These are phyloP conservation scores for Cryptosporidium xiaoi DNA, from an alignment of 169 alveolate species.

Conservation along the genomic window DNA sequence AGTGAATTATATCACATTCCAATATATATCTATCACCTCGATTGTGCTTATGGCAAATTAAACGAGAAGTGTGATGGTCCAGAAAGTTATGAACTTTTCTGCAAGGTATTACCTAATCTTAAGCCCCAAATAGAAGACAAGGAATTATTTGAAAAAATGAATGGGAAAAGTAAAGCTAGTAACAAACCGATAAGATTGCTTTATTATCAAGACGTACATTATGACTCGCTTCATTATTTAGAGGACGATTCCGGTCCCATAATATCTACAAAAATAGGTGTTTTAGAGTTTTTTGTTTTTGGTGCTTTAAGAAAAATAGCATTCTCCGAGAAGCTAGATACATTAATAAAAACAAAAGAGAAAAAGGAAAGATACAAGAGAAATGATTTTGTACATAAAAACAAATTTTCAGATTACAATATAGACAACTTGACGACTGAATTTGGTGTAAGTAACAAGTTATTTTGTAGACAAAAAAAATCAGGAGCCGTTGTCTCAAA, in stretches of 20 bases:
- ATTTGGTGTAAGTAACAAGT: no score
- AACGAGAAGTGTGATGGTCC: neutral
- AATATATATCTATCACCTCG: slow-evolving; percentile 14
- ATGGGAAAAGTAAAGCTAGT: neutral
- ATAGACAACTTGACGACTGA: no score
- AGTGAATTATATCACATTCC: slow-evolving; percentile 69
- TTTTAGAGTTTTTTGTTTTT: neutral
- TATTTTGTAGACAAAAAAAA: no score
- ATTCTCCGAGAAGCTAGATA: no score
- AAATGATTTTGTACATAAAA: no score
- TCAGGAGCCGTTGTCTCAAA: no score
- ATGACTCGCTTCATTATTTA: slow-evolving; percentile 40
- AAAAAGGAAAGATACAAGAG: no score
- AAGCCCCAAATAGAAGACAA: no score
- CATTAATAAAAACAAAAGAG: no score
- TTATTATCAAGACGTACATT: slow-evolving; percentile 45
- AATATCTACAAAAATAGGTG: neutral
- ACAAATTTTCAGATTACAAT: no score
- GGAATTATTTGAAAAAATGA: neutral
- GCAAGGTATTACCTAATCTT: slow-evolving; percentile 26
- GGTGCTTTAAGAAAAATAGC: no score
- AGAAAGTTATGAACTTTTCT: neutral
- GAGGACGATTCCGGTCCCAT: slow-evolving; percentile 15
- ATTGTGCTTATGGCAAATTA: neutral
- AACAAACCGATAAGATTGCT: slow-evolving; percentile 46